These are phyloP conservation scores for Salix dunnii DNA, from an alignment of 345 rosid species.

Conservation along the genomic window DNA sequence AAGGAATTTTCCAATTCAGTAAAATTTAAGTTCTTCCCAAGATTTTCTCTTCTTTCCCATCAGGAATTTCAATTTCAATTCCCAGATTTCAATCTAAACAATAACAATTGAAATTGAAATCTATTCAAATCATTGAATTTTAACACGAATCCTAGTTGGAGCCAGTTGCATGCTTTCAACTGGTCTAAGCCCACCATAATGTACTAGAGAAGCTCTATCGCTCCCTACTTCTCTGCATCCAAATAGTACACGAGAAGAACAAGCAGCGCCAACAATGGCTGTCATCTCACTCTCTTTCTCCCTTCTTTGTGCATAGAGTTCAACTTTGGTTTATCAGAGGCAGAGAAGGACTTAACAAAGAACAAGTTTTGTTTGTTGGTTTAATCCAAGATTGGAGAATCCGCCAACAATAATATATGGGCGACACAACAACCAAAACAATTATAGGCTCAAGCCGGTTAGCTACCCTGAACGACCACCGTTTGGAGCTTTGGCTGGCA, in stretches of 20 bases:
- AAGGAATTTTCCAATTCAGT: too few relatives aligned
- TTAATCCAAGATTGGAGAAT: constrained; percentile 19
- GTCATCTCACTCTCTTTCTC: constrained; percentile 35
- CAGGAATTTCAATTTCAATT: too few relatives aligned
- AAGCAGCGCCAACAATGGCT: constrained; percentile 27
- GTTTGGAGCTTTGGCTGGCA: neutral
- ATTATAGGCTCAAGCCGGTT: constrained; percentile 6
- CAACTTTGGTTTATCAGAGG: constrained; percentile 35
- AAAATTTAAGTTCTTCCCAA: too few relatives aligned
- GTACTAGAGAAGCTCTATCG: constrained; percentile 33
- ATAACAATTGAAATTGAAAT: too few relatives aligned
- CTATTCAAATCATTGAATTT: too few relatives aligned
- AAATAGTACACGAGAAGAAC: constrained; percentile 29
- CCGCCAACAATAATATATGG: constrained; percentile 26
- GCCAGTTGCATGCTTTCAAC: constrained; percentile 26
- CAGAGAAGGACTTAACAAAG: constrained; percentile 22
- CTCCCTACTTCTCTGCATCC: constrained; percentile 25
- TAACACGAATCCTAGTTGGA: constrained; percentile 4
- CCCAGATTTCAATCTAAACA: too few relatives aligned
- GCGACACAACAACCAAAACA: constrained; percentile 25
- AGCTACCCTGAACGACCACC: constrained; percentile 30
- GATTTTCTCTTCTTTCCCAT: too few relatives aligned
- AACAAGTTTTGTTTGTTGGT: constrained; percentile 10
- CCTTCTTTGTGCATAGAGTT: too few relatives aligned
- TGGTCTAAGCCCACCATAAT: constrained; percentile 41